Base-by-base conservation (phyloP, 2,329 filamentous ascomycete species). In the Hypoxylon sp. region DNA sequence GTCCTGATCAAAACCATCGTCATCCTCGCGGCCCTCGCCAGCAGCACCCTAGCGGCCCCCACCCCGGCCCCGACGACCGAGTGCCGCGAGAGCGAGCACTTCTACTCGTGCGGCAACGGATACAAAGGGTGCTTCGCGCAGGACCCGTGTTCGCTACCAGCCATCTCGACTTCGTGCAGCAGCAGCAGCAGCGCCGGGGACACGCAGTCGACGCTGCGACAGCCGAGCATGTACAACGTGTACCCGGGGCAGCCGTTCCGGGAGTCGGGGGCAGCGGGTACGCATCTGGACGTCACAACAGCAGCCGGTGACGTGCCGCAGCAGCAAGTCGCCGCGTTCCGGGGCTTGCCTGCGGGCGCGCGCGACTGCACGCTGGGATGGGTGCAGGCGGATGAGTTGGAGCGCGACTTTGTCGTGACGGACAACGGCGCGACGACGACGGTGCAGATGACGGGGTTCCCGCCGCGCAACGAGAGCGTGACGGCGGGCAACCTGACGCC, bases 361-460 rank as follows among this genome's bases (percentile, higher is more conserved):
- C 69, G 63, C 46, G 35, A 41, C 2, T 76, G 74, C 62, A 18
- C 21, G 1, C 59, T 75, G 6, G 49, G 55, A 13, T 76, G 74
- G 74, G 42, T 42, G 2, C 74, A 75, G 8, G 77, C 73, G 6
- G 72, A 70, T 6, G 72, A 64, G 52, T 72, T 68, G 50, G 70
- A 74, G 35, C 77, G 73, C 56, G 70, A 69, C 45, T 76, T 78
- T 57, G 70, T 71, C 55, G 75, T 77, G 55, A 62, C 67, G 11
- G 66, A 67, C 24, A 69, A 63, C 29, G 73, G 70, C 2, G 54
- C 69, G 13, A 29, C 69, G 0, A 37, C 55, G 1, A 49, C 67
- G 17, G 60, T 51, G 20, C 71, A 64, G 18, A 63, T 74, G 1
- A 57, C 65, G 10, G 65, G 68, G 9, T 62, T 71, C 37, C 69